Percentiles rank a stretch among this genome's conserved stretches.
Conservation (phyloP, 805 yeast species). For the Candida andamanensis region DNA sequence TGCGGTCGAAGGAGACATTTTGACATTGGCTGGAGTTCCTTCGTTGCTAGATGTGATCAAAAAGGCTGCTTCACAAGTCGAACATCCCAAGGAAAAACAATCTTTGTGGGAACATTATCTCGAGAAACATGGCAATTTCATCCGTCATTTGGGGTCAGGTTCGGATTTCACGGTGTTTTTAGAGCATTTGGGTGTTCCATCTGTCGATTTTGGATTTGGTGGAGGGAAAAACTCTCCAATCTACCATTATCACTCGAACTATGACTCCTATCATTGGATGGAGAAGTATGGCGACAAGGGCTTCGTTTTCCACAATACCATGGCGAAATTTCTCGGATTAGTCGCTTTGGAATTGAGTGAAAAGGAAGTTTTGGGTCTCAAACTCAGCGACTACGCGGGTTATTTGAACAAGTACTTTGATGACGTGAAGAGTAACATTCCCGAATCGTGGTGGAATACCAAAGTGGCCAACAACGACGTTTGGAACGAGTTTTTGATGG, state of each 20-base stretch:
- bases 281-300: conserved; percentile 47
- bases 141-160: conserved; percentile 43
- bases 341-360: conserved; percentile 51
- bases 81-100: conserved; percentile 35
- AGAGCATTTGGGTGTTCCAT: conserved; percentile 63
- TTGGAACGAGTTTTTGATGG: conserved; percentile 13
- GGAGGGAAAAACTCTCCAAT: conserved; percentile 38
- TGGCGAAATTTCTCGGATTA: conserved; percentile 58
- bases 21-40: conserved; percentile 52
- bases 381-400: conserved; percentile 43
- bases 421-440: conserved; percentile 21
- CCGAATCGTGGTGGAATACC: conserved; percentile 29
- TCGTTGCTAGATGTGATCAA: conserved; percentile 42
- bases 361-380: conserved; percentile 49
- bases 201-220: conserved; percentile 44
- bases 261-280: conserved; percentile 57
- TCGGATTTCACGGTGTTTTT: conserved; percentile 59
- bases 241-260: conserved; percentile 54
- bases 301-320: conserved; percentile 47
- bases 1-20: conserved; percentile 48
- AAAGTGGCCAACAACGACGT: conserved; percentile 12
- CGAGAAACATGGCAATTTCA: conserved; percentile 24
- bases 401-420: conserved; percentile 36
- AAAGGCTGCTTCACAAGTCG: conserved; percentile 43
- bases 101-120: conserved; percentile 48